A percentile compares a stretch with the other conserved stretches of the same genome.
Conservation (phyloP, 179 eudicot genomes). For the Silene vulgaris region DNA sequence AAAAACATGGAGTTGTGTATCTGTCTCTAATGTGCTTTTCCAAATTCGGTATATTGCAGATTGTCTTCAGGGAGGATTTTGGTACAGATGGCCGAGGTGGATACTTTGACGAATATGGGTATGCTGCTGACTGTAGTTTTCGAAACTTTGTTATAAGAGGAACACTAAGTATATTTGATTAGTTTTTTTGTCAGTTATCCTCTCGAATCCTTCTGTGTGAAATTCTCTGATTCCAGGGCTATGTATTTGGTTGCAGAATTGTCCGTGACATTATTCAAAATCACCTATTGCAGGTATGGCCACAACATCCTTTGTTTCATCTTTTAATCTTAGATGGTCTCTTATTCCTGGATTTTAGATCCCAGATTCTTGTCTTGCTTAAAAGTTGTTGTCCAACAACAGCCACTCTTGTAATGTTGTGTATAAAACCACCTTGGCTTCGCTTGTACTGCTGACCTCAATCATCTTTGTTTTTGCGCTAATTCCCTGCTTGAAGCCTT, state of each 20-base stretch:
- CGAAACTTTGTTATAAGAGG: background rate
- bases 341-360: background rate
- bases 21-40: background rate
- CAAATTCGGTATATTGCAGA: conserved; percentile 40
- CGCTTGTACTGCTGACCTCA: background rate
- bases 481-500: background rate
- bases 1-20: background rate
- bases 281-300: conserved; percentile 83
- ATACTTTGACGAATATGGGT: conserved; percentile 97
- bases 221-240: background rate
- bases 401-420: too few relatives aligned
- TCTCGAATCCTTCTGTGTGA: background rate
- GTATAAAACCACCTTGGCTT: background rate
- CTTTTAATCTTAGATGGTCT: background rate
- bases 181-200: conserved; percentile 13
- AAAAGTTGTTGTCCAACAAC: background rate
- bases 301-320: background rate
- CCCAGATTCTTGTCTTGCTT: background rate
- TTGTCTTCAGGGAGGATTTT: conserved; percentile 97
- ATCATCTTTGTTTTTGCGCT: background rate
- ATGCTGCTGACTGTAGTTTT: conserved; percentile 24
- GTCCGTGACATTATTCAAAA: conserved; percentile 96
- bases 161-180: background rate
- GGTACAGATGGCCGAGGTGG: conserved; percentile 99
- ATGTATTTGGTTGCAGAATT: conserved; percentile 50